These are phyloP conservation scores for Aureoboletus auriporus DNA, from an alignment of 768 basidiomycete species.

Conservation along the genomic window DNA sequence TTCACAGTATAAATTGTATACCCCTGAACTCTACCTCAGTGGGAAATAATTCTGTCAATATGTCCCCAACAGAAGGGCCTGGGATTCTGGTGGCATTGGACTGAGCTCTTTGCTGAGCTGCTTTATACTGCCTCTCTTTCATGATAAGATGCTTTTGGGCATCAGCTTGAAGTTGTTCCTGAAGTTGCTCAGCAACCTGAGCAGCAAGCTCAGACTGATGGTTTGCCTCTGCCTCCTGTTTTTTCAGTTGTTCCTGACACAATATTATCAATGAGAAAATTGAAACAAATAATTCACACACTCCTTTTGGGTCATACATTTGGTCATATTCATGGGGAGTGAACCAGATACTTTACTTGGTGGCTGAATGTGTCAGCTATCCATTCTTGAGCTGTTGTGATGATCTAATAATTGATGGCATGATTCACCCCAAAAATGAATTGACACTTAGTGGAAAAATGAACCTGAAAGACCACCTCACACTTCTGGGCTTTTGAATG, in stretches of 20 bases:
- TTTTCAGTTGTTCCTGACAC: constrained; percentile 48
- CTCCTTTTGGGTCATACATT: constrained; percentile 67
- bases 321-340: constrained; percentile 74
- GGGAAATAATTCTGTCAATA: constrained; percentile 58
- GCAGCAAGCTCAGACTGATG: constrained; percentile 46
- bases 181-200: constrained; percentile 53
- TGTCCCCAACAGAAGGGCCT: constrained; percentile 38
- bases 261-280: not conserved
- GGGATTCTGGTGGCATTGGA: constrained; percentile 71
- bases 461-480: constrained; percentile 77
- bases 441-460: constrained; percentile 13
- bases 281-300: constrained; percentile 37
- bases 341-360: constrained; percentile 62
- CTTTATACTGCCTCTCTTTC: constrained; percentile 47
- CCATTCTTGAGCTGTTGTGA: constrained; percentile 70
- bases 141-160: constrained; percentile 47
- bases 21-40: constrained; percentile 55
- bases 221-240: constrained; percentile 54
- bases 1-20: constrained; percentile 60
- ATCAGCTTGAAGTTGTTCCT: constrained; percentile 65
- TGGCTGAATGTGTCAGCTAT: constrained; percentile 51
- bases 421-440: constrained; percentile 4
- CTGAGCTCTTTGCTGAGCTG: constrained; percentile 57
- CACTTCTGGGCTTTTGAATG: constrained; percentile 61
- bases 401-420: constrained; percentile 42